These are phyloP conservation scores for Scleromitrula shiraiana DNA, from an alignment of 2,329 filamentous ascomycete species.

Conservation along the genomic window DNA sequence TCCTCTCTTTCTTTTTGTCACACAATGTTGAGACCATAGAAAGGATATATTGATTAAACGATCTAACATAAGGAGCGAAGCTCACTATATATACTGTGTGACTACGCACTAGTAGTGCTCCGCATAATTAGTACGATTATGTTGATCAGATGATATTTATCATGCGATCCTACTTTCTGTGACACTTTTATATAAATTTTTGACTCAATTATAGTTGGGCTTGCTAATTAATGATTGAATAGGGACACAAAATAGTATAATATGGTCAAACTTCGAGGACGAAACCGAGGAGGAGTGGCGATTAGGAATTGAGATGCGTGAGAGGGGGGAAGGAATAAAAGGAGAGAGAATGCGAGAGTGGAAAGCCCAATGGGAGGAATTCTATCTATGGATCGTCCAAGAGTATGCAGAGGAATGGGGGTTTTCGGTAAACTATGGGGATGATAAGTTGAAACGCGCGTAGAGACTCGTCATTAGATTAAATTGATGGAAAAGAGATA, in stretches of 20 bases:
- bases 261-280: conserved; percentile 81
- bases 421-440: no score
- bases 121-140: no score
- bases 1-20: conserved; percentile 31
- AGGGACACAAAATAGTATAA: conserved; percentile 70
- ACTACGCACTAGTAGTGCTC: no score
- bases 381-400: conserved; percentile 77
- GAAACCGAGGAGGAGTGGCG: conserved; percentile 63
- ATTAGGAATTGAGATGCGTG: conserved; percentile 61
- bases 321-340: conserved; percentile 59
- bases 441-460: no score
- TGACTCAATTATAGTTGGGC: neutral
- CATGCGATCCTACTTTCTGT: no score
- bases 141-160: no score
- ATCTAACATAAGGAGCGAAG: no score
- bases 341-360: conserved; percentile 66
- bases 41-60: no score
- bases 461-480: no score
- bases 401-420: conserved; percentile 58
- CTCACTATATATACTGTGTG: no score
- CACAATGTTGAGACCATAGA: no score
- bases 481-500: no score
- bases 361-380: conserved; percentile 73
- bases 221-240: conserved; percentile 1
- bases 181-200: neutral